Evolutionary conservation across 805 yeast species (phyloP).

Genomic region (Candida hungchunana): DNA sequence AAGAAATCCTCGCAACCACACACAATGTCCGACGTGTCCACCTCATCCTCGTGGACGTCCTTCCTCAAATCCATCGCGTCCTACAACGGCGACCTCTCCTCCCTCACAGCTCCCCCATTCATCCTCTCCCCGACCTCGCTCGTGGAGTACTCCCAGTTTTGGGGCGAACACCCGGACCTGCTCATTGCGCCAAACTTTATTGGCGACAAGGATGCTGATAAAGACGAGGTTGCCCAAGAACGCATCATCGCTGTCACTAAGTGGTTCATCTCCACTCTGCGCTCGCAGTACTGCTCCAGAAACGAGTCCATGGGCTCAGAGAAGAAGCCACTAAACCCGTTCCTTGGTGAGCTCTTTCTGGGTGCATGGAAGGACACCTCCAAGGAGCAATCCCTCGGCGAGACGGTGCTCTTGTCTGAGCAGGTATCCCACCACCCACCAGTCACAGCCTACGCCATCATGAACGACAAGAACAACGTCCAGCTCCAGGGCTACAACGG

Average conservation of each 20-base stretch:
- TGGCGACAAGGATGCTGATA: constrained; percentile 26
- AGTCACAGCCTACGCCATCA: constrained; percentile 84
- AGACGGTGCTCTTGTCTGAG: constrained; percentile 76
- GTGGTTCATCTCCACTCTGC: constrained; percentile 89
- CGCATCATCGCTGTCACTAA: constrained; percentile 77
- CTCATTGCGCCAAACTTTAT: constrained; percentile 67
- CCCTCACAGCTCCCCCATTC: constrained; percentile 96
- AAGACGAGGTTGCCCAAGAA: constrained; percentile 49
- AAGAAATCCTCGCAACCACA: constrained; percentile 7
- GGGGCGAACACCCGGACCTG: constrained; percentile 91
- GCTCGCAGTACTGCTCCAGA: constrained; percentile 92
- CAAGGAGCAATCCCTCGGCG: constrained; percentile 53
- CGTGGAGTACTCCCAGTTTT: constrained; percentile 88
- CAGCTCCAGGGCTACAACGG: constrained; percentile 86
- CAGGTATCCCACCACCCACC: constrained; percentile 99
- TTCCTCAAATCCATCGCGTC: constrained; percentile 88
- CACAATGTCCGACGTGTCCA: constrained; percentile 24
- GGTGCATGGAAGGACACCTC: constrained; percentile 75
- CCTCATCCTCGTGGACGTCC: constrained; percentile 76
- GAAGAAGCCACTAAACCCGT: constrained; percentile 96
- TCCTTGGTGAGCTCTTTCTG: constrained; percentile 88
- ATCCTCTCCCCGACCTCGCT: constrained; percentile 87
- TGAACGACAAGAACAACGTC: constrained; percentile 66
- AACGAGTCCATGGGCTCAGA: constrained; percentile 91
- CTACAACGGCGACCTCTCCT: constrained; percentile 88